A percentile compares a stretch with the other conserved stretches of the same genome.
Evolutionary conservation across 2,329 filamentous ascomycete species (phyloP).

Genomic region (Alternaria triticimaculans): DNA sequence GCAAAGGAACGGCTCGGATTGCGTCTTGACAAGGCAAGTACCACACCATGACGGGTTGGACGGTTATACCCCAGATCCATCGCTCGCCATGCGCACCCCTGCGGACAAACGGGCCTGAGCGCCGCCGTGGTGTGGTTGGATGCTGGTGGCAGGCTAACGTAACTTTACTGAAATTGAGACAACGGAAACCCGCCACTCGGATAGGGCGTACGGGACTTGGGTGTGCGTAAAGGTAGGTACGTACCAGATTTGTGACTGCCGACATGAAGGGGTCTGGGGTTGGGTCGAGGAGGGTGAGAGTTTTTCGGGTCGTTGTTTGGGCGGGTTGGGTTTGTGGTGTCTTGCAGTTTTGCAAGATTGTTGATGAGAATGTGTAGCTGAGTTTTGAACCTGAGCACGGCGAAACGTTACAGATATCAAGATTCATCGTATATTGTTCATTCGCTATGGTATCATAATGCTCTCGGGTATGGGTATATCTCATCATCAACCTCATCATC

Average conservation of each 20-base stretch:
- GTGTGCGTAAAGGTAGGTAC: neutral
- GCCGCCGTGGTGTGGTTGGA: conserved; percentile 7
- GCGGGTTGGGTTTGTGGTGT: neutral
- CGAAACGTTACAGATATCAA: neutral
- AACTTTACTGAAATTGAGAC: neutral
- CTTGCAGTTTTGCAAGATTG: neutral
- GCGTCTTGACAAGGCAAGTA: neutral
- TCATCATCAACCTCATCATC: conserved; percentile 31
- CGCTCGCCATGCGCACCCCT: conserved; percentile 1
- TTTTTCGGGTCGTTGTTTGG: neutral
- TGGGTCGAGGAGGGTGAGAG: neutral
- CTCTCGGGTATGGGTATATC: conserved; percentile 34
- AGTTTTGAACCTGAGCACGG: neutral
- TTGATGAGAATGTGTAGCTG: neutral
- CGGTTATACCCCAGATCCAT: conserved; percentile 3
- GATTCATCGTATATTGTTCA: neutral
- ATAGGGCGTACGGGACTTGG: neutral
- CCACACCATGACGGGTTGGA: neutral
- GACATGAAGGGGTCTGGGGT: conserved; percentile 1
- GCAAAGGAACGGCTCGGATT: conserved; percentile 1
- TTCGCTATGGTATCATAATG: conserved; percentile 20
- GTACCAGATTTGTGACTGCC: conserved; percentile 5
- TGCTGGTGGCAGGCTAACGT: neutral
- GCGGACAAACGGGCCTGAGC: conserved; percentile 14
- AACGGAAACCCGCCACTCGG: neutral